These are phyloP conservation scores for Capniomyces stellatus DNA, from an alignment of 371 early-diverging fungal genomes.

Conservation along the genomic window DNA sequence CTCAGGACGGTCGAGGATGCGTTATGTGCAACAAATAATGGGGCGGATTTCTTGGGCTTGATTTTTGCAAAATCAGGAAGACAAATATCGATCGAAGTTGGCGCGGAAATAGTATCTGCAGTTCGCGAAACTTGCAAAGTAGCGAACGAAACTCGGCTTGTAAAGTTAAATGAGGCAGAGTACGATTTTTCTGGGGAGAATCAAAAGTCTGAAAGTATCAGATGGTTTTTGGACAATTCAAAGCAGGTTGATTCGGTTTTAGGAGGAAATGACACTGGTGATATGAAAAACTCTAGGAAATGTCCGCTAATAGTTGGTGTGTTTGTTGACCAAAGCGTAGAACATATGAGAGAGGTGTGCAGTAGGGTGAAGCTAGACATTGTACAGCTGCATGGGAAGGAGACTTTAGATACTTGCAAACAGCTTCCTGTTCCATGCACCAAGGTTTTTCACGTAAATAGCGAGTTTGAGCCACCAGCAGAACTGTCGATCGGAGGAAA, in stretches of 20 bases:
- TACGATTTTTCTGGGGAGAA: neutral
- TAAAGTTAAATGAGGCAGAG: neutral
- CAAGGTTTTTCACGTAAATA: constrained; percentile 72
- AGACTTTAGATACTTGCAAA: constrained; percentile 38
- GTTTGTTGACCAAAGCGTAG: constrained; percentile 65
- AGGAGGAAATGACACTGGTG: neutral
- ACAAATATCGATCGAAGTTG: constrained; percentile 10
- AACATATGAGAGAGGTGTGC: constrained; percentile 50
- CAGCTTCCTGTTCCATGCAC: constrained; percentile 69
- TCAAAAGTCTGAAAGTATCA: neutral
- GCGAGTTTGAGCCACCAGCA: constrained; percentile 11
- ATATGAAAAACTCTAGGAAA: neutral
- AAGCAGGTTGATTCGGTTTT: neutral
- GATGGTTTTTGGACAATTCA: neutral
- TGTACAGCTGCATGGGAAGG: constrained; percentile 84
- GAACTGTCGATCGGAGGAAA: neutral
- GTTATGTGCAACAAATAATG: constrained; percentile 47
- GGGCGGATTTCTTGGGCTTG: constrained; percentile 78
- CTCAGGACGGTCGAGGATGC: constrained; percentile 67
- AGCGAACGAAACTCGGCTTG: neutral
- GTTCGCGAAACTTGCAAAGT: neutral
- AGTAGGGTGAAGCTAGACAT: constrained; percentile 54
- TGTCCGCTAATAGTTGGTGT: constrained; percentile 79
- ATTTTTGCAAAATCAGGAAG: constrained; percentile 55
- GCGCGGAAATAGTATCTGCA: constrained; percentile 15